Evolutionary conservation across 2,329 filamentous ascomycete species (phyloP).

Genomic region (Macrophomina phaseolina): DNA sequence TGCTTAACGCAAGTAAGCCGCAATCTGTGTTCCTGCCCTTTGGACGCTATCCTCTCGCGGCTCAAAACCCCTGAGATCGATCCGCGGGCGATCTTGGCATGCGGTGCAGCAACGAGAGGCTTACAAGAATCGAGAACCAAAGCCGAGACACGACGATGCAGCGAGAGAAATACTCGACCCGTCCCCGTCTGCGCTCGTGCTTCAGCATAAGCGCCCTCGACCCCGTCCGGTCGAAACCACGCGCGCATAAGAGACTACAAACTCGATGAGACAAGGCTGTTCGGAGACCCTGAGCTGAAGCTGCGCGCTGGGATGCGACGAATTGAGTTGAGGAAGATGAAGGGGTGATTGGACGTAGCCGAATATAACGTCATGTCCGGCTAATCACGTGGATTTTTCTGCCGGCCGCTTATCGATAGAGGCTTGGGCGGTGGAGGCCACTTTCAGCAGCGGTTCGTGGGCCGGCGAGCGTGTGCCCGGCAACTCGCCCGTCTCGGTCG

Average conservation of each 20-base stretch:
- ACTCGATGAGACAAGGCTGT: neutral
- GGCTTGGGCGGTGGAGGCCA: constrained; percentile 14
- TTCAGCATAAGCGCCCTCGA: neutral
- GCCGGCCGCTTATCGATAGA: constrained; percentile 15
- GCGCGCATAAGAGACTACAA: neutral
- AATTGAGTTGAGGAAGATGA: neutral
- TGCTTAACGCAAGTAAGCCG: neutral
- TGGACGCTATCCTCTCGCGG: neutral
- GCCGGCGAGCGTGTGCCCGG: constrained; percentile 18
- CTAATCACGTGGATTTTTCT: constrained; percentile 5
- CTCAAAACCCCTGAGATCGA: neutral
- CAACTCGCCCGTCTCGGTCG: constrained; percentile 24
- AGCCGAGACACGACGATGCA: neutral
- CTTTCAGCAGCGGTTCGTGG: constrained; percentile 6
- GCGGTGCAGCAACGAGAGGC: neutral
- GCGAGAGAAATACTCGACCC: neutral
- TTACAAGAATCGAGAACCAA: neutral
- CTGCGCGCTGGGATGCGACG: neutral
- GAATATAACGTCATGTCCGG: neutral
- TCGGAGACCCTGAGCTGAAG: neutral
- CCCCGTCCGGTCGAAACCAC: neutral
- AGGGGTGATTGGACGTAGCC: neutral
- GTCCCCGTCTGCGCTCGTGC: neutral
- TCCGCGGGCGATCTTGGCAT: neutral
- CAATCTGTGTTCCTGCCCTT: neutral